These are phyloP conservation scores for Alternaria consortialis DNA, from an alignment of 2,329 filamentous ascomycete genomes.

Conservation along the genomic window DNA sequence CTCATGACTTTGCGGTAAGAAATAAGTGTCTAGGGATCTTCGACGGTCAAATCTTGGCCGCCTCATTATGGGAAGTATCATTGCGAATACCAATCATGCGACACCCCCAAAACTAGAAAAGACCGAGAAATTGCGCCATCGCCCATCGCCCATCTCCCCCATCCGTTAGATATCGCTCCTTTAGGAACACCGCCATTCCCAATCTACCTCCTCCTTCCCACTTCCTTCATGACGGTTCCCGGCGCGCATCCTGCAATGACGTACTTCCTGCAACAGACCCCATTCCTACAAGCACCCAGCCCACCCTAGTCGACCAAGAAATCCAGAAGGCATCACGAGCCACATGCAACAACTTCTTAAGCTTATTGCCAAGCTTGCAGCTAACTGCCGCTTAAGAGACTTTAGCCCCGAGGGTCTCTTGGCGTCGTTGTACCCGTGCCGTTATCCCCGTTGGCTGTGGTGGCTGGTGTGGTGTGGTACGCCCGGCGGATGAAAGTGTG, in stretches of 20 bases:
- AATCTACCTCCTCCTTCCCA: neutral
- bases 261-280: neutral
- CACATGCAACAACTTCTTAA: slow-evolving; percentile 5
- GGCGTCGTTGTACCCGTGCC: neutral
- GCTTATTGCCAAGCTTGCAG: slow-evolving; percentile 5
- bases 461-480: neutral
- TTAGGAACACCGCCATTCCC: neutral
- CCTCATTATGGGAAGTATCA: neutral
- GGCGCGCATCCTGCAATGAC: neutral
- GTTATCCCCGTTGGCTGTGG: neutral
- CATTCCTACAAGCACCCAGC: neutral
- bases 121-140: slow-evolving; percentile 1
- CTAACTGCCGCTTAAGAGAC: neutral
- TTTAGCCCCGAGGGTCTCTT: neutral
- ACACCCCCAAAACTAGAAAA: neutral
- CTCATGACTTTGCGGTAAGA: neutral
- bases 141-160: neutral
- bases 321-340: neutral
- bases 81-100: neutral
- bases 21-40: neutral
- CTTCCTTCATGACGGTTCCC: neutral
- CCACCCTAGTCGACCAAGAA: neutral
- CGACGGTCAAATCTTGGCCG: neutral
- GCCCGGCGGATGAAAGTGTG: neutral
- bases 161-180: neutral